These are phyloP conservation scores for Ophiostoma piceae DNA, from an alignment of 2,329 filamentous ascomycete genomes.

Conservation along the genomic window DNA sequence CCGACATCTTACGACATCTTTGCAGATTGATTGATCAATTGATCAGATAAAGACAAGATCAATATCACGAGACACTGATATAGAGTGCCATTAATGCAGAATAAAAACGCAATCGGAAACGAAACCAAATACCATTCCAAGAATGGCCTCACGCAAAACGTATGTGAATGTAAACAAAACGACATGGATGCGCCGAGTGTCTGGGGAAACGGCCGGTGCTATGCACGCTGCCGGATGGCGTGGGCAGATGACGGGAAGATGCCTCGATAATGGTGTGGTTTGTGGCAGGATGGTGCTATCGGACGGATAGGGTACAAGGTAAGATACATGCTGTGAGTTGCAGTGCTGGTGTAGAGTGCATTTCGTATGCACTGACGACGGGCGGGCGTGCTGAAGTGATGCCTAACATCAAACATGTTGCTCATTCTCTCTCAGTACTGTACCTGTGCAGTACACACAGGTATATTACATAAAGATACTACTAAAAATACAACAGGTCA, in stretches of 20 bases:
- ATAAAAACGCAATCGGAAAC: not conserved
- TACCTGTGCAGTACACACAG: not conserved
- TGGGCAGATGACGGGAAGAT: conserved; percentile 21
- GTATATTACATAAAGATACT: not conserved
- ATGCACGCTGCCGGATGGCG: conserved; percentile 17
- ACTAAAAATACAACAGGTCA: not conserved
- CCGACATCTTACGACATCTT: not conserved
- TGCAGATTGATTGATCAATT: not conserved
- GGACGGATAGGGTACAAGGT: not conserved
- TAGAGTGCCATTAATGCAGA: not conserved
- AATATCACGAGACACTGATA: not conserved
- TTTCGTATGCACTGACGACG: not conserved
- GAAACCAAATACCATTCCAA: not conserved
- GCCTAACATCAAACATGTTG: not conserved
- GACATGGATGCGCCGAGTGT: conserved; percentile 1
- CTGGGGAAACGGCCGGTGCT: conserved; percentile 14
- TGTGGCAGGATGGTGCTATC: conserved; percentile 18
- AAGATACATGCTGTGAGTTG: not conserved
- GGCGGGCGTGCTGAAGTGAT: not conserved
- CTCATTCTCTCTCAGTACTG: not conserved
- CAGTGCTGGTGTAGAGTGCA: not conserved
- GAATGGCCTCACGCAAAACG: not conserved
- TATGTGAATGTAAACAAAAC: not conserved
- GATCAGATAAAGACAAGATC: not conserved
- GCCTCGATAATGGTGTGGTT: conserved; percentile 22